phyloP scores from a whole-genome alignment of 352 stramenopile species.

The Phytopythium ostracodes region DNA sequence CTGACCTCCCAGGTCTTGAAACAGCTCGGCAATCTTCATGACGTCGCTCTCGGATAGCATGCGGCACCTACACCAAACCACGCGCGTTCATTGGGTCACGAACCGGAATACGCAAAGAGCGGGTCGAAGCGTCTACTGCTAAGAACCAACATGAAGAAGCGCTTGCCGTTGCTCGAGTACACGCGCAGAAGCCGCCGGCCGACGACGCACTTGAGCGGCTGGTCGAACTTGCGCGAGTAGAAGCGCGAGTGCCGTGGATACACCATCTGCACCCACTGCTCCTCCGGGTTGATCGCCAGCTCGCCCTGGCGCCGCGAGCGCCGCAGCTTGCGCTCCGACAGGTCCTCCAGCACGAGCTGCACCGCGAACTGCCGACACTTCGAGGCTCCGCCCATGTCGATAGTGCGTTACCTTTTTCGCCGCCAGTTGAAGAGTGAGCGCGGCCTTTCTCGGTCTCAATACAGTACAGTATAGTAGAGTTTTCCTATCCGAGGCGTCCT shows the following conservation, averaged over 20 bases:
- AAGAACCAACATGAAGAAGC: conserved; percentile 47
- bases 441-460: no score
- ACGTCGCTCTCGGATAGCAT: conserved; percentile 26
- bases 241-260: conserved; percentile 34
- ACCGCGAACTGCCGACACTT: conserved; percentile 15
- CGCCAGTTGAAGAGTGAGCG: neutral
- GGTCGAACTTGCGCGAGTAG: conserved; percentile 45
- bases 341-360: conserved; percentile 29
- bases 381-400: neutral
- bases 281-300: conserved; percentile 21
- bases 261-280: conserved; percentile 37
- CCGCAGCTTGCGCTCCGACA: conserved; percentile 12
- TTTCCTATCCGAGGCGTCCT: neutral
- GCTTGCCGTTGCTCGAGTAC: conserved; percentile 38
- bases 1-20: conserved; percentile 34
- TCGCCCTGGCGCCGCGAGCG: conserved; percentile 38
- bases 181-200: conserved; percentile 38
- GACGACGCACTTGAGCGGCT: conserved; percentile 45
- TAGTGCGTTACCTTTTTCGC: neutral
- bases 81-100: neutral
- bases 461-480: no score
- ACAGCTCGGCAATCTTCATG: conserved; percentile 17
- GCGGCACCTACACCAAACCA: conserved; percentile 15
- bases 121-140: no score
- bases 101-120: no score